Conservation (phyloP, 129 eudicot species). For the Pseudognaphalium luteoalbum region DNA sequence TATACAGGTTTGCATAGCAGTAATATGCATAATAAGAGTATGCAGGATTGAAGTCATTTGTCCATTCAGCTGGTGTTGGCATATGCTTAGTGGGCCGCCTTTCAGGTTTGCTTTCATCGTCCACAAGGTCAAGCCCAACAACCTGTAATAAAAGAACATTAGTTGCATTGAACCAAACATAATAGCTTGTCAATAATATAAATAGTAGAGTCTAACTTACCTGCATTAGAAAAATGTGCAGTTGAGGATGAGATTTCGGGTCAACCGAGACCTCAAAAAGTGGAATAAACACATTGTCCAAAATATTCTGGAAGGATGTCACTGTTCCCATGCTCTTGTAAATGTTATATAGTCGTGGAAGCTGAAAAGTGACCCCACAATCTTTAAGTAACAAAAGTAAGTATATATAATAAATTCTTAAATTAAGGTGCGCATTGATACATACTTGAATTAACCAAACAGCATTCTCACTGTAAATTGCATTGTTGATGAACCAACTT, state of each 20-base stretch:
- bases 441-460: constrained; percentile 79
- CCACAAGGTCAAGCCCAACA: constrained; percentile 75
- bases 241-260: constrained; percentile 69
- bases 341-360: constrained; percentile 63
- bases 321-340: constrained; percentile 69
- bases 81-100: constrained; percentile 79
- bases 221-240: constrained; percentile 66
- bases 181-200: constrained; percentile 2
- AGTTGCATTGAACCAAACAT: background rate
- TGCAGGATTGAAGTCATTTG: constrained; percentile 70
- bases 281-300: constrained; percentile 66
- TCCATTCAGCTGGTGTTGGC: constrained; percentile 75
- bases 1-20: constrained; percentile 67
- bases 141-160: constrained; percentile 38
- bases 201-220: constrained; percentile 19
- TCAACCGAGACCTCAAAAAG: constrained; percentile 65
- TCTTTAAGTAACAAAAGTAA: background rate
- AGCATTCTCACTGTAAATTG: constrained; percentile 63
- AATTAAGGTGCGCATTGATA: background rate
- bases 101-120: constrained; percentile 75
- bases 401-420: background rate
- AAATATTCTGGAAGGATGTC: constrained; percentile 63
- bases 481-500: constrained; percentile 72
- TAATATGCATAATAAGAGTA: constrained; percentile 69
- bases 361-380: constrained; percentile 32